These are phyloP conservation scores for Exophiala sideris DNA, from an alignment of 2,329 filamentous ascomycete genomes.

Conservation along the genomic window DNA sequence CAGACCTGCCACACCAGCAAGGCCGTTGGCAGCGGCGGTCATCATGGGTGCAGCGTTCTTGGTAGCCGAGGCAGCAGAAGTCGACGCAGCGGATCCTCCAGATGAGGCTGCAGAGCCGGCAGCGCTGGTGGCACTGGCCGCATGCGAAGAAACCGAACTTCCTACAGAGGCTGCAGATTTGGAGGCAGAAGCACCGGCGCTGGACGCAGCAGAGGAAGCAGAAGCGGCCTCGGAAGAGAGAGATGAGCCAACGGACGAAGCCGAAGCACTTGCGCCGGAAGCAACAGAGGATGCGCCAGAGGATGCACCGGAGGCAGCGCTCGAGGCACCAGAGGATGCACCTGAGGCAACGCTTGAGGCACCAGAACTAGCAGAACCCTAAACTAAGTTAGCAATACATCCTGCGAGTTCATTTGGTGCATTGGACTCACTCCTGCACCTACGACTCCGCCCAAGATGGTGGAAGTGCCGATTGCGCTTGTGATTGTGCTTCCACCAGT, in stretches of 20 bases:
- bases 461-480: constrained; percentile 25
- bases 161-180: constrained; percentile 21
- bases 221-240: constrained; percentile 19
- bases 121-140: constrained; percentile 21
- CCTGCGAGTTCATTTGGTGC: not conserved
- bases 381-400: constrained; percentile 7
- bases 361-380: constrained; percentile 9
- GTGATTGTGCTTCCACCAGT: constrained; percentile 28
- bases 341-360: constrained; percentile 13
- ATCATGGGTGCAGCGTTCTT: constrained; percentile 22
- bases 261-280: constrained; percentile 18
- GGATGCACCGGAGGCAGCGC: constrained; percentile 15
- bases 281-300: constrained; percentile 16
- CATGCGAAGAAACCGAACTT: constrained; percentile 13
- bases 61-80: constrained; percentile 11
- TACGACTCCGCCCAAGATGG: constrained; percentile 22
- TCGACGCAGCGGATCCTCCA: constrained; percentile 19
- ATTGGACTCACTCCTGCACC: constrained; percentile 5
- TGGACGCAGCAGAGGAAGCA: constrained; percentile 24
- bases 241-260: constrained; percentile 10
- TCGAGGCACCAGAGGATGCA: constrained; percentile 12
- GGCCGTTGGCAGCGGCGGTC: constrained; percentile 26
- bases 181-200: constrained; percentile 24
- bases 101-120: constrained; percentile 9
- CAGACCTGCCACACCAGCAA: constrained; percentile 40